These are phyloP conservation scores for Ulvella scutata DNA, from an alignment of 139 green algal species.

Conservation along the genomic window DNA sequence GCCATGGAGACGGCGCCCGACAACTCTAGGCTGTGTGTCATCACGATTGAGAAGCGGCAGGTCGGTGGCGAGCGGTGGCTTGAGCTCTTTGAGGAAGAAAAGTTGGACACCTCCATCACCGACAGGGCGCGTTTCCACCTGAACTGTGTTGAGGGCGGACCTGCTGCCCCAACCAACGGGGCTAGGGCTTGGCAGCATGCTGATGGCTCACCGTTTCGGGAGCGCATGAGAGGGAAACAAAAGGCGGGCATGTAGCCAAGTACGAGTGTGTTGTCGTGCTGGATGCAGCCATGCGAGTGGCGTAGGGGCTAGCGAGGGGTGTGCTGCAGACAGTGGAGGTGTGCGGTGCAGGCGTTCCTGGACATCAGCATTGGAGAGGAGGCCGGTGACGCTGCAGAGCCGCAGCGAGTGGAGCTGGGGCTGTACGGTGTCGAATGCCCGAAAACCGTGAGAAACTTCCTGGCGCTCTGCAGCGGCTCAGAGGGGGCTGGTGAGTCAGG, in stretches of 20 bases:
- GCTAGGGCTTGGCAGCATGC: too few relatives aligned
- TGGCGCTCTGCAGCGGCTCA: slow-evolving; percentile 66
- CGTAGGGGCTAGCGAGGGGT: too few relatives aligned
- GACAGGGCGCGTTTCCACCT: not conserved
- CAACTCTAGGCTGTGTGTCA: not conserved
- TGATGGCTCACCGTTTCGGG: too few relatives aligned
- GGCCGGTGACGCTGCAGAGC: not conserved
- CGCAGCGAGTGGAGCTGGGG: not conserved
- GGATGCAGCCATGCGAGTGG: too few relatives aligned
- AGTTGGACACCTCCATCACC: not conserved
- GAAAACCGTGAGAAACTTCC: slow-evolving; percentile 87
- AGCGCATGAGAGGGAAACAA: too few relatives aligned
- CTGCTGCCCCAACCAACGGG: too few relatives aligned
- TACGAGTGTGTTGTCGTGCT: too few relatives aligned
- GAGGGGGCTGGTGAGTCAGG: slow-evolving; percentile 38
- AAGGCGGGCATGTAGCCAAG: too few relatives aligned
- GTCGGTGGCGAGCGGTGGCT: not conserved
- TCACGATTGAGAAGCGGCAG: not conserved
- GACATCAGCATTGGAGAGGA: not conserved
- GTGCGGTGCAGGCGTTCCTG: not conserved
- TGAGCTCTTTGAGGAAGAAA: not conserved
- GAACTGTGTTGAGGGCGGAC: too few relatives aligned
- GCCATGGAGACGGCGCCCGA: not conserved
- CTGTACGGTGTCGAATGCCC: slow-evolving; percentile 45
- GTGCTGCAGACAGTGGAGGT: too few relatives aligned